Evolutionary conservation across 1,284 basidiomycete genomes (phyloP).

Genomic region (Cryptococcus sp.): DNA sequence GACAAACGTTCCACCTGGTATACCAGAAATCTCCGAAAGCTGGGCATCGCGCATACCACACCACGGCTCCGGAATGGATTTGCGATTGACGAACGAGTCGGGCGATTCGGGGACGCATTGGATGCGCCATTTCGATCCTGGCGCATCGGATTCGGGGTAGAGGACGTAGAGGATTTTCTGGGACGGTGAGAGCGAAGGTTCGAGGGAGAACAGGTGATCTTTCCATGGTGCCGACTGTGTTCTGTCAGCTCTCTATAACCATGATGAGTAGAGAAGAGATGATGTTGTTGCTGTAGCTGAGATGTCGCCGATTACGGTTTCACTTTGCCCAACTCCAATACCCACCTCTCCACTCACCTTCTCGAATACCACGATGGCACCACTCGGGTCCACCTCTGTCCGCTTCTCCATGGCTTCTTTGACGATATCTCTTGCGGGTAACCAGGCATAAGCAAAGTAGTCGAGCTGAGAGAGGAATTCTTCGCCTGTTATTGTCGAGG

Average conservation of each 20-base stretch:
- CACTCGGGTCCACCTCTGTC: constrained; percentile 66
- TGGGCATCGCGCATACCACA: constrained; percentile 84
- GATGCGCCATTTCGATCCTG: constrained; percentile 78
- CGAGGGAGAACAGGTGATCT: constrained; percentile 91
- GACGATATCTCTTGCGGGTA: constrained; percentile 87
- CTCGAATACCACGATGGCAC: constrained; percentile 79
- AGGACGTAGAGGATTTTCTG: constrained; percentile 69
- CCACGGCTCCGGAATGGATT: constrained; percentile 90
- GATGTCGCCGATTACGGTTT: no score
- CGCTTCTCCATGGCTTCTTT: constrained; percentile 66
- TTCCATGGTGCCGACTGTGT: constrained; percentile 55
- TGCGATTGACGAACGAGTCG: constrained; percentile 86
- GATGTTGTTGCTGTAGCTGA: neutral
- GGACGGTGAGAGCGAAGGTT: constrained; percentile 53
- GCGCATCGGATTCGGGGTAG: constrained; percentile 75
- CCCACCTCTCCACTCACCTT: constrained; percentile 57
- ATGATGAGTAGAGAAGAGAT: neutral
- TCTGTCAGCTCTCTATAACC: neutral
- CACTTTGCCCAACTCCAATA: neutral
- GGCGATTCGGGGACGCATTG: constrained; percentile 84
- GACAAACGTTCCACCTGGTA: constrained; percentile 84
- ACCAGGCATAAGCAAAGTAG: constrained; percentile 85
- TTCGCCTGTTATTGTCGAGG: constrained; percentile 77
- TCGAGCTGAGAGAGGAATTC: constrained; percentile 82
- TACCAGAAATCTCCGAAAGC: constrained; percentile 71